These are phyloP conservation scores for Ogataea glucozyma DNA, from an alignment of 805 yeast genomes.

Conservation along the genomic window DNA sequence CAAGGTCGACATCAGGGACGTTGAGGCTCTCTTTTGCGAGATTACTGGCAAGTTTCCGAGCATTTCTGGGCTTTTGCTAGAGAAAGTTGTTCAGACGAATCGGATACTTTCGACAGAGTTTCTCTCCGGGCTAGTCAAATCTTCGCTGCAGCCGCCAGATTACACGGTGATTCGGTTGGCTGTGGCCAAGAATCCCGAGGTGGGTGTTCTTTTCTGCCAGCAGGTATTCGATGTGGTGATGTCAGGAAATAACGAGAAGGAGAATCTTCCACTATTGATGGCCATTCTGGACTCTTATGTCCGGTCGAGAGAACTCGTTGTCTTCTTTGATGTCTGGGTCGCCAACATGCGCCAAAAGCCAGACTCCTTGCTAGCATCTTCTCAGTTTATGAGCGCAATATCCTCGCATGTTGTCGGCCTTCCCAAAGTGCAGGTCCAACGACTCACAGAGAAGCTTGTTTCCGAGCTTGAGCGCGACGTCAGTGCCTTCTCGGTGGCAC, in stretches of 20 bases:
- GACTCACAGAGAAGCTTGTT: constrained; percentile 27
- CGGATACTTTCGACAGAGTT: constrained; percentile 56
- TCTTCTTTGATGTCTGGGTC: constrained; percentile 52
- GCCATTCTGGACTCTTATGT: constrained; percentile 42
- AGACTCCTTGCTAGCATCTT: constrained; percentile 17
- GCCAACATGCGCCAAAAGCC: constrained; percentile 16
- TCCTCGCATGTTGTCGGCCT: constrained; percentile 44
- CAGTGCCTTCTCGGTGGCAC: constrained; percentile 18
- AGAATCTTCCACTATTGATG: constrained; percentile 2
- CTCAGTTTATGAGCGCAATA: constrained; percentile 38
- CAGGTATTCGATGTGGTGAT: constrained; percentile 31
- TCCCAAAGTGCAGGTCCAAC: constrained; percentile 47
- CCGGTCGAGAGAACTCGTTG: constrained; percentile 57
- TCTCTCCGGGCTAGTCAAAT: constrained; percentile 41
- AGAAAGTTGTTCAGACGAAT: constrained; percentile 48
- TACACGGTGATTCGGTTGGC: constrained; percentile 51
- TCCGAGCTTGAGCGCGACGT: constrained; percentile 12
- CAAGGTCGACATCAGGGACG: constrained; percentile 36
- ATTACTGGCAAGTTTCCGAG: constrained; percentile 42
- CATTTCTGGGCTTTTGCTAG: constrained; percentile 45
- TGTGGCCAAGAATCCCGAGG: constrained; percentile 55
- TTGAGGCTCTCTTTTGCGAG: constrained; percentile 51
- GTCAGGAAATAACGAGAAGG: neutral
- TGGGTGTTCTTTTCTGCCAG: constrained; percentile 49
- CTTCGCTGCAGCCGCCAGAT: constrained; percentile 28